A percentile compares a stretch with the other conserved stretches of the same genome.
Evolutionary conservation across 2,329 filamentous ascomycete species (phyloP).

Genomic region (Diaporthe helianthi): DNA sequence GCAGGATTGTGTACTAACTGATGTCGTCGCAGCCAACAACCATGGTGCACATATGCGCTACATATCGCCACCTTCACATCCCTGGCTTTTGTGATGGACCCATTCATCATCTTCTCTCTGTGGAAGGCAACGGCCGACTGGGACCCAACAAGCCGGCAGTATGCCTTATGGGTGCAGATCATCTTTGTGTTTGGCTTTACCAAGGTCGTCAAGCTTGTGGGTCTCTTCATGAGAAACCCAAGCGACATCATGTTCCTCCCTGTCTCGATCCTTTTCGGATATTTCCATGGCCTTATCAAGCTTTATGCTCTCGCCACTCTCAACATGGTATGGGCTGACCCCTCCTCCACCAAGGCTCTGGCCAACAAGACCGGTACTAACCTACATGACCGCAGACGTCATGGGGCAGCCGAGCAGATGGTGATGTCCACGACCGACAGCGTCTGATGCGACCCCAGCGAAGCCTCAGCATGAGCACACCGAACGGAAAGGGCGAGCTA

Average conservation of each 20-base stretch:
- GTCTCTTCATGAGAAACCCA: slow-evolving; percentile 85
- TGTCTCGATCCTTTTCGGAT: slow-evolving; percentile 89
- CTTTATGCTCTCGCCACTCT: slow-evolving; percentile 84
- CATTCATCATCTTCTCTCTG: slow-evolving; percentile 72
- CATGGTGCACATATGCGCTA: slow-evolving; percentile 92
- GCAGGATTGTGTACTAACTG: slow-evolving; percentile 24
- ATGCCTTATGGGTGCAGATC: slow-evolving; percentile 67
- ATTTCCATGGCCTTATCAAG: slow-evolving; percentile 92
- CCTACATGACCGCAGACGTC: slow-evolving; percentile 69
- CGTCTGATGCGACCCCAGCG: slow-evolving; percentile 64
- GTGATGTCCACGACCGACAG: slow-evolving; percentile 80
- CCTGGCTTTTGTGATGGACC: slow-evolving; percentile 81
- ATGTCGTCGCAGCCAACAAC: slow-evolving; percentile 71
- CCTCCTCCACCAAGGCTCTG: neutral
- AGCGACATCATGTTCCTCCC: slow-evolving; percentile 81
- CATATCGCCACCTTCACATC: slow-evolving; percentile 93
- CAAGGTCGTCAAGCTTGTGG: slow-evolving; percentile 90
- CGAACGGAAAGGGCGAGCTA: slow-evolving; percentile 51
- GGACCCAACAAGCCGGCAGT: slow-evolving; percentile 58
- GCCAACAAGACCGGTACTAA: slow-evolving; percentile 23
- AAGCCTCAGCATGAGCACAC: slow-evolving; percentile 51
- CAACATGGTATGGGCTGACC: slow-evolving; percentile 76
- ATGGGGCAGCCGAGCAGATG: slow-evolving; percentile 93
- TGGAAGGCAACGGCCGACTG: slow-evolving; percentile 72
- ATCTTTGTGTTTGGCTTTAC: slow-evolving; percentile 81